Evolutionary conservation across 2,329 filamentous ascomycete genomes (phyloP), one percentile per base, ranked within the genome.

Genomic region (Aspergillus tubingensis): DNA sequence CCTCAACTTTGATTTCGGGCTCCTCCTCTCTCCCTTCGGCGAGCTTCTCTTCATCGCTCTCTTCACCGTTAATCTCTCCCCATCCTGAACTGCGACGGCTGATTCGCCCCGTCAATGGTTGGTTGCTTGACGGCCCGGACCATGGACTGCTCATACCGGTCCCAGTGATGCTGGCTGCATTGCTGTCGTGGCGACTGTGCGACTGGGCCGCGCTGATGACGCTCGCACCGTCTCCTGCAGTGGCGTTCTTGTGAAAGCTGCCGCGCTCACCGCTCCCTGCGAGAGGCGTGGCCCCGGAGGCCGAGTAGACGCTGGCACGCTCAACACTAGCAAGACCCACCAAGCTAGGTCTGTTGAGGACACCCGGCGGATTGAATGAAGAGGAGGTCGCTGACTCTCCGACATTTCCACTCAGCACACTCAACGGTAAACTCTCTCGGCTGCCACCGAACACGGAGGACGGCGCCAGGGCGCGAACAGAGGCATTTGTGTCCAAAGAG

Each of bases 111-210:
- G 67, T 68, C 27, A 74, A 67, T 7, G 74, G 64, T 44, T 79
- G 73, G 27, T 48, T 52, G 23, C 50, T 54, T 7, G 62, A 55
- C 8, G 63, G 47, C 19, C 60, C 58, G 43, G 38, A 84, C 84
- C 39, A 92, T 76, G 17, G 50, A 25, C 19, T 13, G 88, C 87
- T 86, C 89, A 44, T 27, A 30, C 75, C 73, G n/a, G 84, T 71
- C 8, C 83, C 85, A 6, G 67, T 62, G 11, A 92, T 88, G 74
- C 90, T 94, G 25, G 91, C 90, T 62, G 83, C 89, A 57, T 94
- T 86, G 76, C 92, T 96, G 73, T 96, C 92, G 53, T 91, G 89
- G 63, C 91, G 85, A 2, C 85, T 86, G 74, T 96, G 93, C 0
- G 91, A 90, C 3, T 91, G 74, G 1, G 89, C 78, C 0, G 91